Conservation (phyloP, 306 rosid species). For the Fragaria ananassa region DNA sequence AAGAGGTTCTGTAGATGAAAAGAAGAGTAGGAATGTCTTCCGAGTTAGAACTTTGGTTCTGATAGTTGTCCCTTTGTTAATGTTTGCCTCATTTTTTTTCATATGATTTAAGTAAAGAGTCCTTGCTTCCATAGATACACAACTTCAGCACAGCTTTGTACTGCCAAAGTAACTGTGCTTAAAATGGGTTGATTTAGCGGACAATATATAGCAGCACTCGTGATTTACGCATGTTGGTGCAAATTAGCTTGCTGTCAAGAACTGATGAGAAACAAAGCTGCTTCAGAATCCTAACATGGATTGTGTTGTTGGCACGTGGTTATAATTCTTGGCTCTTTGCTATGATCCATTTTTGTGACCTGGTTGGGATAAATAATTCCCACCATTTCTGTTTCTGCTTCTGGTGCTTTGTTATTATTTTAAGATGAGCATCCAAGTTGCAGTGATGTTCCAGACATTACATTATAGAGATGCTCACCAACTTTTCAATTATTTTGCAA, state of each 20-base stretch:
- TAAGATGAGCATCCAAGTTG: conserved; percentile 15
- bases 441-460: conserved; percentile 15
- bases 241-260: background rate
- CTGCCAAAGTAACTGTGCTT: background rate
- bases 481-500: background rate
- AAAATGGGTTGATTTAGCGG: conserved; percentile 17
- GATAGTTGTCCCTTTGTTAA: background rate
- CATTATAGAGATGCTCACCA: conserved; percentile 7
- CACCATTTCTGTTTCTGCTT: conserved; percentile 20
- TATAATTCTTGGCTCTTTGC: conserved; percentile 38
- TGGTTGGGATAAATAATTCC: conserved; percentile 27
- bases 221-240: conserved; percentile 21
- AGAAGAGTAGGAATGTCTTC: background rate
- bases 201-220: background rate
- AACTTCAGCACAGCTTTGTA: background rate
- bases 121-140: background rate
- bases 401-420: background rate
- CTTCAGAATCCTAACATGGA: conserved; percentile 46
- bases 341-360: background rate
- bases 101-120: background rate
- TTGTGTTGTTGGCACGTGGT: conserved; percentile 9
- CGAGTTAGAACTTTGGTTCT: background rate
- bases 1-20: background rate
- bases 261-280: conserved; percentile 14
- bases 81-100: too few relatives aligned